A percentile compares a stretch with the other conserved stretches of the same genome.
Conservation (phyloP, 768 basidiomycete species). For the Arthromyces matolae region DNA sequence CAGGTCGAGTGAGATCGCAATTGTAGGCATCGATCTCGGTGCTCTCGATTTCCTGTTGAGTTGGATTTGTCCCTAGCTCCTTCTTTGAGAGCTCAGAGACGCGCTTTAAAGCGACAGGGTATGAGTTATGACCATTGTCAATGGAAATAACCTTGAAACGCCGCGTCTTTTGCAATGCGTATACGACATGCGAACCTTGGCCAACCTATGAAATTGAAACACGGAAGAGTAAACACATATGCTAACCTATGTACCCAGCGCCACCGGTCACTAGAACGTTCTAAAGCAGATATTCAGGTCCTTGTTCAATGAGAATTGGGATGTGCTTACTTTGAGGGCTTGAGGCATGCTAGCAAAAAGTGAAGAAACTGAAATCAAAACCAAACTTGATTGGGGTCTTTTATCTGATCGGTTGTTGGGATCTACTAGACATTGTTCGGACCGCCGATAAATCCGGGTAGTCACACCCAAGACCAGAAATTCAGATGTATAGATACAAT, state of each 20-base stretch:
- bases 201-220: conserved; percentile 12
- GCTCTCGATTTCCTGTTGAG: conserved; percentile 66
- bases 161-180: conserved; percentile 78
- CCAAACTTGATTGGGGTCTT: conserved; percentile 3
- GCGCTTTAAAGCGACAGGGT: conserved; percentile 66
- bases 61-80: conserved; percentile 62
- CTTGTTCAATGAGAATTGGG: conserved; percentile 8
- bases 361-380: background rate
- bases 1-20: conserved; percentile 73
- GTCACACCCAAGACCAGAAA: background rate
- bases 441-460: background rate
- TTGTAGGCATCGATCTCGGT: conserved; percentile 65
- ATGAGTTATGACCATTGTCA: conserved; percentile 95
- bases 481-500: background rate
- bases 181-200: conserved; percentile 91
- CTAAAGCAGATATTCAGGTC: conserved; percentile 28
- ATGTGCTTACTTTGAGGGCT: conserved; percentile 43
- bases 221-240: conserved; percentile 2
- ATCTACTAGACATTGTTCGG: too few species aligned
- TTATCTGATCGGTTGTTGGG: conserved; percentile 18
- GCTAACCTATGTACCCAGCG: conserved; percentile 84
- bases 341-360: conserved; percentile 17
- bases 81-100: conserved; percentile 77
- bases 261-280: conserved; percentile 57
- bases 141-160: conserved; percentile 90